Percentiles rank a stretch among this genome's conserved stretches.
These are phyloP conservation scores for Paramecium caudatum DNA, from an alignment of 73 alveolate genomes.

Conservation along the genomic window DNA sequence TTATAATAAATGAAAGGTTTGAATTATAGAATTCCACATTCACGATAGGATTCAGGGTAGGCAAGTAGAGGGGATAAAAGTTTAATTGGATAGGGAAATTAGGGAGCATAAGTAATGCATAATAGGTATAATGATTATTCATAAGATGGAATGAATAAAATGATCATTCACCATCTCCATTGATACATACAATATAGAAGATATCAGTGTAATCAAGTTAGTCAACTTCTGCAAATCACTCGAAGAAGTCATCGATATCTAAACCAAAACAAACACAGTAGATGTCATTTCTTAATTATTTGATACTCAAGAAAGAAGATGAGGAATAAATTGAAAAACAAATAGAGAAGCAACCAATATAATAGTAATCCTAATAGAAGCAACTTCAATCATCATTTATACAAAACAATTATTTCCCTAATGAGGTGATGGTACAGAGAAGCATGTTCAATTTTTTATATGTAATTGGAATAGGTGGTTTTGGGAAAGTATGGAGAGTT, in stretches of 20 bases:
- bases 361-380: slow-evolving; percentile 59
- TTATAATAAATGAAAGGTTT: slow-evolving; percentile 54
- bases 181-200: slow-evolving; percentile 40
- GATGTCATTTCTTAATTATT: slow-evolving; percentile 41
- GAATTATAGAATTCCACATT: slow-evolving; percentile 62
- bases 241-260: slow-evolving; percentile 25
- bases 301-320: slow-evolving; percentile 42
- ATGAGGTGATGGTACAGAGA: slow-evolving; percentile 66
- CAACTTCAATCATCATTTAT: slow-evolving; percentile 15
- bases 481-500: slow-evolving; percentile 91
- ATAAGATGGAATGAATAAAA: slow-evolving; percentile 25
- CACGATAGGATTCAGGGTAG: slow-evolving; percentile 60
- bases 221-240: slow-evolving; percentile 52
- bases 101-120: background rate
- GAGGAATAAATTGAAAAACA: too few relatives aligned
- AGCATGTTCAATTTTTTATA: slow-evolving; percentile 81
- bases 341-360: slow-evolving; percentile 17
- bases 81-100: background rate
- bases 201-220: slow-evolving; percentile 25
- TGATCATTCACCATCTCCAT: slow-evolving; percentile 62
- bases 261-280: slow-evolving; percentile 44
- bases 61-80: slow-evolving; percentile 24
- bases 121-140: background rate
- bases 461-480: slow-evolving; percentile 88
- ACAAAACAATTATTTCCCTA: slow-evolving; percentile 12